phyloP scores from a whole-genome alignment of 306 rosid genomes.

The Cucurbita argyrosperma region DNA sequence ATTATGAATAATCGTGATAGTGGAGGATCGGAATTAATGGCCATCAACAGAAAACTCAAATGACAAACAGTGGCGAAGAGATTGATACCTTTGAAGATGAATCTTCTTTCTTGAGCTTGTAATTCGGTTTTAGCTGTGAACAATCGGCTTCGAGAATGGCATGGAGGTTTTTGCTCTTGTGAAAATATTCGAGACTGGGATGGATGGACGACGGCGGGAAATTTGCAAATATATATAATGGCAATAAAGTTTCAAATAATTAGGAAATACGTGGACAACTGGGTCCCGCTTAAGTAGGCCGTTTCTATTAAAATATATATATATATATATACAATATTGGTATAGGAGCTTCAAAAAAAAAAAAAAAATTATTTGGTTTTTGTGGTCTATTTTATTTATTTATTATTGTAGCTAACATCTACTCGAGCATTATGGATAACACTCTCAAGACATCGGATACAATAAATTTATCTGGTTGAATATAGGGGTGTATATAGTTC shows the following conservation, averaged over 20 bases:
- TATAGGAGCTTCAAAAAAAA: too few relatives aligned
- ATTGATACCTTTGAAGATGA: slow-evolving; percentile 27
- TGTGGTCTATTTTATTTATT: too few relatives aligned
- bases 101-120: slow-evolving; percentile 30
- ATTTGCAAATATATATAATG: neutral
- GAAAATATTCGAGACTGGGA: neutral
- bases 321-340: too few relatives aligned
- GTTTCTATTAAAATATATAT: too few relatives aligned
- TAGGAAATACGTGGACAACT: neutral
- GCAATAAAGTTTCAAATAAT: neutral
- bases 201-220: neutral
- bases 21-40: neutral
- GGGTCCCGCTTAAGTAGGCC: neutral
- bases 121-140: slow-evolving; percentile 12
- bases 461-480: too few relatives aligned
- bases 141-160: neutral
- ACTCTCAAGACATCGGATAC: too few relatives aligned
- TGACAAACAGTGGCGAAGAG: neutral
- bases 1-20: neutral
- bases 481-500: too few relatives aligned
- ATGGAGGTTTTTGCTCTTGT: neutral
- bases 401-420: too few relatives aligned
- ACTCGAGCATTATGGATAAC: too few relatives aligned
- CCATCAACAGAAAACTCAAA: neutral
- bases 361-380: too few relatives aligned